A percentile compares a stretch with the other conserved stretches of the same genome.
Conservation (phyloP, 768 basidiomycete species). For the Xerocomellus chrysenteron region DNA sequence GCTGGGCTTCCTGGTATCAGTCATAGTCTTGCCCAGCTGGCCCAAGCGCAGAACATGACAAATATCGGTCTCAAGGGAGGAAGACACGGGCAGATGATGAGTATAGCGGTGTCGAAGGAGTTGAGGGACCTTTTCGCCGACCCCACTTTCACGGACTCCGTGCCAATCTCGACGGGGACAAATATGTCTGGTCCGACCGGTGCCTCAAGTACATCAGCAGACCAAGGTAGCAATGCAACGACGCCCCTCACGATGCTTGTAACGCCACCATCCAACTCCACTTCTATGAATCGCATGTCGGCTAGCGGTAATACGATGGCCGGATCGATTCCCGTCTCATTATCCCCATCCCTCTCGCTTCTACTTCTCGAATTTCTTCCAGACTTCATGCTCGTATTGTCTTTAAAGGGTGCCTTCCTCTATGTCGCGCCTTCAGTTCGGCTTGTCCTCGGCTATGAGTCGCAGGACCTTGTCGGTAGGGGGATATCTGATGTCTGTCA, state of each 20-base stretch:
- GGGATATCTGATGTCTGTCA: constrained; percentile 82
- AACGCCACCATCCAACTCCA: constrained; percentile 12
- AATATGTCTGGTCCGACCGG: constrained; percentile 33
- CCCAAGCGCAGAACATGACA: constrained; percentile 20
- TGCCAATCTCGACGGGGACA: constrained; percentile 44
- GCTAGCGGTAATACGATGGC: constrained; percentile 16
- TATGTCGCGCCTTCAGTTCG: constrained; percentile 86
- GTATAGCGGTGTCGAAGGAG: constrained; percentile 48
- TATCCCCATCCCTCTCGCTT: constrained; percentile 34
- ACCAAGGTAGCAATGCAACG: constrained; percentile 9
- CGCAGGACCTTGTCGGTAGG: constrained; percentile 78
- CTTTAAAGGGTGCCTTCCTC: constrained; percentile 88
- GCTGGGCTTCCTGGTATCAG: background rate
- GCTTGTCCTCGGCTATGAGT: constrained; percentile 80
- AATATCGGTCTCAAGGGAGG: constrained; percentile 22
- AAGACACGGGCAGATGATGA: constrained; percentile 28
- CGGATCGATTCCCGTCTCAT: constrained; percentile 45
- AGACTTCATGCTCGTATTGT: constrained; percentile 89
- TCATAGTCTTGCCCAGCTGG: constrained; percentile 10
- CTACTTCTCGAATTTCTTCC: constrained; percentile 61
- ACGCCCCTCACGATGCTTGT: constrained; percentile 22
- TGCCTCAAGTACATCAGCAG: constrained; percentile 8
- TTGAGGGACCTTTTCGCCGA: constrained; percentile 50
- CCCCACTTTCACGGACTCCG: constrained; percentile 45
- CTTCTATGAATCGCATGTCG: constrained; percentile 16